These are phyloP conservation scores for Curvularia hawaiiensis DNA, from an alignment of 2,329 filamentous ascomycete species.

Conservation along the genomic window DNA sequence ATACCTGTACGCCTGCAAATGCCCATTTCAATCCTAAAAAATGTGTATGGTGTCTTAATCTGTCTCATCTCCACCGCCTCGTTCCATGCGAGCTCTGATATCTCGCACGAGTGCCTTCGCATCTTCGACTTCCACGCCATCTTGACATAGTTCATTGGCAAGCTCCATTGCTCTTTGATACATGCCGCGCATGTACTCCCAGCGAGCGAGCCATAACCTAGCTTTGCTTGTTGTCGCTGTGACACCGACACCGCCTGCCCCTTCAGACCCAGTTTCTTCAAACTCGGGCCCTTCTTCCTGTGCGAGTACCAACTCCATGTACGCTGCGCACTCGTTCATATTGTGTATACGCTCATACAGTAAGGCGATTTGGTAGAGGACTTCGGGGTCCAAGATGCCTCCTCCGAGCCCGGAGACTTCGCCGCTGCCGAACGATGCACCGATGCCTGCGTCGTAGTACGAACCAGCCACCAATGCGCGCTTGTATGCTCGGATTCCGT, in stretches of 20 bases:
- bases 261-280: constrained; percentile 45
- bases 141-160: constrained; percentile 90
- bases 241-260: constrained; percentile 73
- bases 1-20: constrained; percentile 18
- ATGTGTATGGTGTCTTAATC: constrained; percentile 2
- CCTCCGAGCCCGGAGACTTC: constrained; percentile 52
- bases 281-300: constrained; percentile 77
- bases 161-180: constrained; percentile 77
- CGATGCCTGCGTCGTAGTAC: constrained; percentile 73
- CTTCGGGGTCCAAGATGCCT: constrained; percentile 81
- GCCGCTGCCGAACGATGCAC: constrained; percentile 53
- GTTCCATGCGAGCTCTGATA: constrained; percentile 75
- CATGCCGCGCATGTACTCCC: constrained; percentile 77
- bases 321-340: constrained; percentile 80
- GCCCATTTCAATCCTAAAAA: background rate
- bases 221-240: constrained; percentile 92
- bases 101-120: constrained; percentile 92
- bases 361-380: constrained; percentile 84
- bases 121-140: constrained; percentile 95
- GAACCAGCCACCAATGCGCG: constrained; percentile 86
- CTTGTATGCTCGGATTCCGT: constrained; percentile 94
- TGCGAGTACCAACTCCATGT: constrained; percentile 94
- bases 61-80: constrained; percentile 30
- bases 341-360: constrained; percentile 85
- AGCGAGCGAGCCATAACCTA: constrained; percentile 88